Evolutionary conservation across 768 basidiomycete genomes (phyloP).

Genomic region (Kondoa malvinella): DNA sequence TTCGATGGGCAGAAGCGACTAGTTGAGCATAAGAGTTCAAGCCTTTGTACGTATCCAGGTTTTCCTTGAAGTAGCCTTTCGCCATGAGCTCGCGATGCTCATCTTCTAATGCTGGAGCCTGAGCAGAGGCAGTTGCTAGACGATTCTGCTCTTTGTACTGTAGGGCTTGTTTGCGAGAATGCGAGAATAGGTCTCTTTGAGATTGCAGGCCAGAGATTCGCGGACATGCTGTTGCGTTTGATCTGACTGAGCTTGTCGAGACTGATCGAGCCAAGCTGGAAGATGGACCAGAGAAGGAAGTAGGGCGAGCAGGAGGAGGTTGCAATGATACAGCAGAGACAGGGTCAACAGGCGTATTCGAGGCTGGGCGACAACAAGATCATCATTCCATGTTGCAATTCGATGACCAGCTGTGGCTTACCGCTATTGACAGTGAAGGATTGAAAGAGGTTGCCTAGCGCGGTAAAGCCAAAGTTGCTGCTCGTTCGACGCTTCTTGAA

Average conservation of each 20-base stretch:
- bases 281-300: background rate
- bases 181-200: background rate
- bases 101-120: background rate
- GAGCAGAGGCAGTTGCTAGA: background rate
- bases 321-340: too few species aligned
- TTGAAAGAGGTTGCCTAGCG: background rate
- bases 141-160: background rate
- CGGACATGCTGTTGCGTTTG: background rate
- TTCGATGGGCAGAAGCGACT: background rate
- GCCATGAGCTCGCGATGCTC: background rate
- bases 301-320: too few species aligned
- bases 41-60: background rate
- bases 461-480: background rate
- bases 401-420: too few species aligned
- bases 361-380: too few species aligned
- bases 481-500: background rate
- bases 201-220: background rate
- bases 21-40: background rate
- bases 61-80: background rate
- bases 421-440: too few species aligned
- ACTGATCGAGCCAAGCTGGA: background rate
- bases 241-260: background rate
- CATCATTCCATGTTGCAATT: too few species aligned
- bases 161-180: background rate
- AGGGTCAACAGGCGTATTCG: too few species aligned